Conservation (phyloP, 495 filamentous ascomycete genomes). For the Aspergillus bridgeri region DNA sequence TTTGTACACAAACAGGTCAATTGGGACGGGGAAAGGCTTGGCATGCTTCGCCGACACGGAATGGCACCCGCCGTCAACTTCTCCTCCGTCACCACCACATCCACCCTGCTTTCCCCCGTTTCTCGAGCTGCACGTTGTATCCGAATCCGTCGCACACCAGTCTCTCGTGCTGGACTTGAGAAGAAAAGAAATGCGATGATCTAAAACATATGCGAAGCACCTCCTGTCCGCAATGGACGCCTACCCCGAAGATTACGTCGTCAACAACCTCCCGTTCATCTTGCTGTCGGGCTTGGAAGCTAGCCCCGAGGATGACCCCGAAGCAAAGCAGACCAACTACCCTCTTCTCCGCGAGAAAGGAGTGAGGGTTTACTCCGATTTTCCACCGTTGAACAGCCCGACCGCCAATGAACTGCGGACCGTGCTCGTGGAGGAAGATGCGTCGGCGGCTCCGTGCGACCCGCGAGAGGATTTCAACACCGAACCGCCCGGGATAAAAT, state of each 20-base stretch:
- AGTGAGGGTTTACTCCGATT: constrained; percentile 60
- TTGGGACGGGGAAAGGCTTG: too few species aligned
- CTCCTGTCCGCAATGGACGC: constrained; percentile 70
- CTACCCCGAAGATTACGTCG: constrained; percentile 75
- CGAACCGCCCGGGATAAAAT: constrained; percentile 34
- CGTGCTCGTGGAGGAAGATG: constrained; percentile 66
- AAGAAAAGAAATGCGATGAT: constrained; percentile 41
- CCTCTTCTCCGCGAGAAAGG: constrained; percentile 57
- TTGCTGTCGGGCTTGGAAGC: constrained; percentile 69
- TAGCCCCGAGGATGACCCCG: constrained; percentile 20
- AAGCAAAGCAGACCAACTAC: constrained; percentile 25
- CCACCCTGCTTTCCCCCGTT: too few species aligned
- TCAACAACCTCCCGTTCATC: constrained; percentile 77
- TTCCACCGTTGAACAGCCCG: constrained; percentile 60
- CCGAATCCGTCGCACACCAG: neutral
- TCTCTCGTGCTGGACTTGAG: too few species aligned
- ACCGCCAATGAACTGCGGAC: constrained; percentile 63
- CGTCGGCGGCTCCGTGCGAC: constrained; percentile 58
- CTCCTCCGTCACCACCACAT: neutral
- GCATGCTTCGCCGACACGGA: constrained; percentile 7
- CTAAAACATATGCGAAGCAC: constrained; percentile 17
- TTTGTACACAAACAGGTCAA: too few species aligned
- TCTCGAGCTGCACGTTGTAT: too few species aligned
- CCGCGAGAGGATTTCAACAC: constrained; percentile 36
- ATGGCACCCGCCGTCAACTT: neutral